A percentile compares a stretch with the other conserved stretches of the same genome.
Evolutionary conservation across 1,284 basidiomycete genomes (phyloP).

Genomic region (Gymnopus androsaceus): DNA sequence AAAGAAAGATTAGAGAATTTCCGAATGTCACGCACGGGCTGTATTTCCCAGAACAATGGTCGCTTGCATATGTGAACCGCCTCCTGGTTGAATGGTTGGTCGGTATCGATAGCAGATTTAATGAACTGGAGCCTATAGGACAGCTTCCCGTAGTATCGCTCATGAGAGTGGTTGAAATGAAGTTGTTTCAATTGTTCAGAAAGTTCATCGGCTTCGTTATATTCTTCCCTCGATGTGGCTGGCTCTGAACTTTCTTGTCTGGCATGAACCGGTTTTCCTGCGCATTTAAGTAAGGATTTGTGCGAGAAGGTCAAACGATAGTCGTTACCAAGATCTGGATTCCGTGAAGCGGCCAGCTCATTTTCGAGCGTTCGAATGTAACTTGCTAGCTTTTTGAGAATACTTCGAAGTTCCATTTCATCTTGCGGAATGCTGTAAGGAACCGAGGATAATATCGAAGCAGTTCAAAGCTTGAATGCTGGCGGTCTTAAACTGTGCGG

Average conservation of each 20-base stretch:
- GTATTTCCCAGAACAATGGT: background rate
- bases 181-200: conserved; percentile 1
- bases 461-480: background rate
- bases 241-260: too few relatives aligned
- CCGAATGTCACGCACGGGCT: conserved; percentile 4
- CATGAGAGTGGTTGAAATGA: background rate
- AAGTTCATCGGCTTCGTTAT: background rate
- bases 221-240: background rate
- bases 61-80: background rate
- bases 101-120: background rate
- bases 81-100: background rate
- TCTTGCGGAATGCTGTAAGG: background rate
- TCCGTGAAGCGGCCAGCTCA: background rate
- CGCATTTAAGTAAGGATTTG: background rate
- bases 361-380: conserved; percentile 7
- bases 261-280: background rate
- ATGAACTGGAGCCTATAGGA: background rate
- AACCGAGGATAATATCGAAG: conserved; percentile 7
- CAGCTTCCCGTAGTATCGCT: background rate
- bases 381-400: conserved; percentile 3
- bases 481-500: background rate
- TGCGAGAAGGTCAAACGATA: too few relatives aligned
- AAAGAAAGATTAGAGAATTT: background rate
- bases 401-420: background rate
- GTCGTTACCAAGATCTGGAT: background rate